phyloP scores from a whole-genome alignment of 768 basidiomycete species.

The Pulveroboletus ravenelii region DNA sequence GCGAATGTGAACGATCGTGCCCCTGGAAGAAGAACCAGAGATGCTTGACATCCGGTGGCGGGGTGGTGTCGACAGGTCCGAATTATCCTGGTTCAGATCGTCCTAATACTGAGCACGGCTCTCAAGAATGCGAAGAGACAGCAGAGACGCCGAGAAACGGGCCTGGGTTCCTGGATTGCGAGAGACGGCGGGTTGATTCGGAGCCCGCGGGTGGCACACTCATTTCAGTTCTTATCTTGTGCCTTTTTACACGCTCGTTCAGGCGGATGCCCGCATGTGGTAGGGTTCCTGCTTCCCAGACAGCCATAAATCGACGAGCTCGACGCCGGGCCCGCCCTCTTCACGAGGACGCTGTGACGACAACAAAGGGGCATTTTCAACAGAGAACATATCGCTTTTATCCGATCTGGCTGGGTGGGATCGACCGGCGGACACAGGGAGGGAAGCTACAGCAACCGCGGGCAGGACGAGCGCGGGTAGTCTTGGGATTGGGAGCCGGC shows the following conservation, averaged over 20 bases:
- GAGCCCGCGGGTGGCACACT: slow-evolving; percentile 8
- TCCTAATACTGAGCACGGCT: slow-evolving; percentile 31
- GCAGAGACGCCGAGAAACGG: slow-evolving; percentile 31
- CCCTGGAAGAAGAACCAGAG: slow-evolving; percentile 28
- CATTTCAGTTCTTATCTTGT: slow-evolving; percentile 32
- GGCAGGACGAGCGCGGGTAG: too few relatives aligned
- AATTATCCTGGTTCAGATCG: slow-evolving; percentile 27
- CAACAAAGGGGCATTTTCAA: slow-evolving; percentile 16
- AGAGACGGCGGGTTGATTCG: slow-evolving; percentile 26
- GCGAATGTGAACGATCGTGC: slow-evolving; percentile 27
- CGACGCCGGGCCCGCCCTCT: slow-evolving; percentile 47
- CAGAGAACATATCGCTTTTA: slow-evolving; percentile 21
- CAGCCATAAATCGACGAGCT: slow-evolving; percentile 48
- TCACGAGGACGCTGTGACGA: slow-evolving; percentile 26
- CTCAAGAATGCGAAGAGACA: too few relatives aligned
- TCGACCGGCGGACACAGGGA: slow-evolving; percentile 12
- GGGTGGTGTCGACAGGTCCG: slow-evolving; percentile 29
- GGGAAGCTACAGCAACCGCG: slow-evolving; percentile 22
- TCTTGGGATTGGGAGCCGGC: too few relatives aligned
- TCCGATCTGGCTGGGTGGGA: slow-evolving; percentile 15
- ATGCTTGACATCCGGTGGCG: slow-evolving; percentile 29
- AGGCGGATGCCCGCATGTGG: slow-evolving; percentile 40
- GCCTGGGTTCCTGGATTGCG: slow-evolving; percentile 26
- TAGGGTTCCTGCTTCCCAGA: slow-evolving; percentile 43
- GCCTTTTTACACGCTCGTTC: slow-evolving; percentile 36